Evolutionary conservation across 257 asterid species (phyloP), one percentile per base, ranked within the genome.

Genomic region (Solanum neorickii): DNA sequence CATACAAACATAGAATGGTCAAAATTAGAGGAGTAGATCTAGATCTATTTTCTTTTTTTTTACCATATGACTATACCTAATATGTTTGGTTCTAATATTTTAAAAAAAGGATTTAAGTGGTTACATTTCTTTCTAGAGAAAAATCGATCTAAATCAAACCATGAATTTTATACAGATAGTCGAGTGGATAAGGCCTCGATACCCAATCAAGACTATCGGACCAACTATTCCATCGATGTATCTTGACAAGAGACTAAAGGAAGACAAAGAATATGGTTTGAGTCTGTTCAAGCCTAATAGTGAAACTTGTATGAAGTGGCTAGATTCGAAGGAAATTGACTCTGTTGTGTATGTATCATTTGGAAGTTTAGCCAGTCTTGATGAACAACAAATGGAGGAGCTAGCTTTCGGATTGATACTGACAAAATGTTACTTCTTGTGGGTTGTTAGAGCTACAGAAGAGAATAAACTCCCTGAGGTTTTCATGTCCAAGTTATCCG

Each of bases 381-480:
- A 18, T 0, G 86, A 88, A 68, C 85, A 91, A 31, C 92, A 93
- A 65, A 93, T 89, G 92, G 88, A 84, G 84, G 95, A 93, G 62
- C 47, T 92, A 4, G 93, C 86, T 0, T 44, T 1, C 2, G 84
- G 84, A 7, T 77, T 44, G 3, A 88, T 85, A 84, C 90, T 39
- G 39, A 92, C 70, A 89, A 91, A 44, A 10, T 41, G 20, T 12
- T 25, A 77, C 33, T 44, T 77, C 84, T 44, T 77, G 25, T 77
- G 84, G 95, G 92, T 93, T 0, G 92, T 93, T 6, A 84, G 95
- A 80, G 65, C 87, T 80, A 21, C 88, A 0, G 94, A 93, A 82
- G 39, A 82, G n/a, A 86, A 47, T 3, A 91, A 91, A 62, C 91
- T 91, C 47, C 94, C 93, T 1, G 27, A 29, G 0, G 65, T 86